These are phyloP conservation scores for Beauveria brongniartii DNA, from an alignment of 2,329 filamentous ascomycete species.

Conservation along the genomic window DNA sequence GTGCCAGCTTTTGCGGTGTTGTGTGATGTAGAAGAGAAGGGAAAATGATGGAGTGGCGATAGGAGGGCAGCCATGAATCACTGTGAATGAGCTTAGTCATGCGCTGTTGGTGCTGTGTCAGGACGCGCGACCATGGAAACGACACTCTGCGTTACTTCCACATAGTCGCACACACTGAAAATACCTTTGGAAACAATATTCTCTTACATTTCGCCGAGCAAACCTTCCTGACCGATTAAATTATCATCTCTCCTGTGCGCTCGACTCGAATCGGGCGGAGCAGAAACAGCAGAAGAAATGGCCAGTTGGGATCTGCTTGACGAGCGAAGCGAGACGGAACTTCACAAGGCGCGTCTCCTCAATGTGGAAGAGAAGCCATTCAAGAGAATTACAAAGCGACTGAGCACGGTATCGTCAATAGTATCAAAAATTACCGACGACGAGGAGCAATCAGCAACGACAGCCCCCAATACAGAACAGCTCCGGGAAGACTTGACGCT, in stretches of 20 bases:
- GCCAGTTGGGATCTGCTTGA: constrained; percentile 59
- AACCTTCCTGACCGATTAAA: background rate
- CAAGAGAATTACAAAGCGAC: constrained; percentile 75
- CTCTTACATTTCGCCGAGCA: too few relatives aligned
- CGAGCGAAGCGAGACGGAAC: constrained; percentile 68
- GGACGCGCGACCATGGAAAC: background rate
- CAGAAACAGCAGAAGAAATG: constrained; percentile 22
- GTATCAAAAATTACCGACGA: constrained; percentile 28
- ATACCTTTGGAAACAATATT: too few relatives aligned
- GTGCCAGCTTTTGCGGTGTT: background rate
- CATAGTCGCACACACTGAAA: too few relatives aligned
- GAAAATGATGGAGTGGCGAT: background rate
- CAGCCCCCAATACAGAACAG: constrained; percentile 47
- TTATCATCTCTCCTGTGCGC: background rate
- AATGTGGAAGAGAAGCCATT: constrained; percentile 90
- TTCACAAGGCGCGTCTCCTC: constrained; percentile 80
- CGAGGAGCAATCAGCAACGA: constrained; percentile 28
- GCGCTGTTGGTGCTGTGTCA: background rate
- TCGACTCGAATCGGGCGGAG: background rate
- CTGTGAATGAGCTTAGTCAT: background rate
- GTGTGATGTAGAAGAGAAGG: background rate
- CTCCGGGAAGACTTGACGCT: constrained; percentile 78
- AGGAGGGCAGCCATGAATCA: background rate
- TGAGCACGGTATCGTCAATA: constrained; percentile 61
- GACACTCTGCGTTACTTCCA: background rate